A percentile compares a stretch with the other conserved stretches of the same genome.
Conservation (phyloP, 495 filamentous ascomycete species). For the Penicillium tannophilum region DNA sequence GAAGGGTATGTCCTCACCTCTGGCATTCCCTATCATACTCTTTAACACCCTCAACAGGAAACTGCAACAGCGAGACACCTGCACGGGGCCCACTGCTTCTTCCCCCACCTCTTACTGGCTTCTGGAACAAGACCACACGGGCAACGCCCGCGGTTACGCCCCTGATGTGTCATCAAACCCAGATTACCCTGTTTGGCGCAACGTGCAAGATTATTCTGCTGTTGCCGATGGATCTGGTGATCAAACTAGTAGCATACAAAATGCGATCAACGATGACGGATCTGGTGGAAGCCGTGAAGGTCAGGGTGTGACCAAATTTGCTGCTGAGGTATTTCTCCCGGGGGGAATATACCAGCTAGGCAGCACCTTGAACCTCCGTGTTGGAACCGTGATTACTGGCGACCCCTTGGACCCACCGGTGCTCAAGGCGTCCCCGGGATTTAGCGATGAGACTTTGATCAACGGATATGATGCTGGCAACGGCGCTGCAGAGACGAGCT, state of each 20-base stretch:
- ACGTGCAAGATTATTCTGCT: constrained; percentile 56
- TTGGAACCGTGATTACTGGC: constrained; percentile 49
- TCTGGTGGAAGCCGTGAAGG: constrained; percentile 36
- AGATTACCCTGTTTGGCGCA: constrained; percentile 58
- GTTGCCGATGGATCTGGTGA: constrained; percentile 47
- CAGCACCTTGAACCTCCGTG: constrained; percentile 40
- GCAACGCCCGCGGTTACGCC: constrained; percentile 32
- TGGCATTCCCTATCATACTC: too few relatives aligned
- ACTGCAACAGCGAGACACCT: too few relatives aligned
- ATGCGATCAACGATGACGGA: constrained; percentile 40
- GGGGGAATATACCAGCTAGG: constrained; percentile 48
- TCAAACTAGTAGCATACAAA: constrained; percentile 44
- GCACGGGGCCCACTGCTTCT: too few relatives aligned
- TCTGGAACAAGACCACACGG: constrained; percentile 31
- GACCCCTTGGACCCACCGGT: constrained; percentile 40
- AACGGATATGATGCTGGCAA: constrained; percentile 35
- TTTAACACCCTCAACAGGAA: too few relatives aligned
- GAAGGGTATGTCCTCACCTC: too few relatives aligned
- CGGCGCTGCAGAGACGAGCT: constrained; percentile 41
- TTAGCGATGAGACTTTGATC: constrained; percentile 33
- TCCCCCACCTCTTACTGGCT: constrained; percentile 33
- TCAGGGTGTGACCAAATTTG: constrained; percentile 48
- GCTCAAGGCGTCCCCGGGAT: constrained; percentile 35
- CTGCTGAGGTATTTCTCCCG: constrained; percentile 54
- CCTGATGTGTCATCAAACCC: constrained; percentile 40